A percentile compares a stretch with the other conserved stretches of the same genome.
Evolutionary conservation across 1,284 basidiomycete genomes (phyloP).

Genomic region (Cystobasidium slooffiae): DNA sequence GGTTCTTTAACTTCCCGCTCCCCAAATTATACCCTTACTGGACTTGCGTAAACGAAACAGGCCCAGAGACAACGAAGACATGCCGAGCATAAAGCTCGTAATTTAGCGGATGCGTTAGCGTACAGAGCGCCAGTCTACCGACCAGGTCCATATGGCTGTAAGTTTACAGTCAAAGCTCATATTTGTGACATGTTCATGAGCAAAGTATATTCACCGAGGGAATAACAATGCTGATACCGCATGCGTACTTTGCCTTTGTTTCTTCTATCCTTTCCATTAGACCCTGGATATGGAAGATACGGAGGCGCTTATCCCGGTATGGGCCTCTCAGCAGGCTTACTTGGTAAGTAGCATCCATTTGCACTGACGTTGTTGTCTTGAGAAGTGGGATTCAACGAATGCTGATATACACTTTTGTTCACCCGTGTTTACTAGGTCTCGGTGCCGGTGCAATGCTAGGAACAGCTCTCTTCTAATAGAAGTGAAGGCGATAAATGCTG

Average conservation of each 20-base stretch:
- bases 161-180: background rate
- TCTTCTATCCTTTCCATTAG: background rate
- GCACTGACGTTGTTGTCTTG: background rate
- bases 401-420: background rate
- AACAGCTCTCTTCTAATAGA: constrained; percentile 35
- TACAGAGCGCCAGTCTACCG: constrained; percentile 29
- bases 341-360: background rate
- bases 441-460: constrained; percentile 37
- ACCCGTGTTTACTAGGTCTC: background rate
- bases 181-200: background rate
- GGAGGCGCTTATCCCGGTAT: constrained; percentile 23
- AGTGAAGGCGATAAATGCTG: too few relatives aligned
- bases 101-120: constrained; percentile 32
- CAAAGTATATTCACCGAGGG: too few relatives aligned
- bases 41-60: background rate
- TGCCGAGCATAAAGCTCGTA: constrained; percentile 32
- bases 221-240: background rate
- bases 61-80: constrained; percentile 36
- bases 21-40: background rate
- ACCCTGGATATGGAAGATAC: constrained; percentile 39
- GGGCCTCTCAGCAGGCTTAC: constrained; percentile 33
- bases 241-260: background rate
- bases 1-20: too few relatives aligned
- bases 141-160: constrained; percentile 38
- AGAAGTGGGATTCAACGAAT: background rate